Percentiles rank a stretch among this genome's conserved stretches.
Conservation (phyloP, 805 yeast genomes). For the Maudiozyma pseudohumilis region DNA sequence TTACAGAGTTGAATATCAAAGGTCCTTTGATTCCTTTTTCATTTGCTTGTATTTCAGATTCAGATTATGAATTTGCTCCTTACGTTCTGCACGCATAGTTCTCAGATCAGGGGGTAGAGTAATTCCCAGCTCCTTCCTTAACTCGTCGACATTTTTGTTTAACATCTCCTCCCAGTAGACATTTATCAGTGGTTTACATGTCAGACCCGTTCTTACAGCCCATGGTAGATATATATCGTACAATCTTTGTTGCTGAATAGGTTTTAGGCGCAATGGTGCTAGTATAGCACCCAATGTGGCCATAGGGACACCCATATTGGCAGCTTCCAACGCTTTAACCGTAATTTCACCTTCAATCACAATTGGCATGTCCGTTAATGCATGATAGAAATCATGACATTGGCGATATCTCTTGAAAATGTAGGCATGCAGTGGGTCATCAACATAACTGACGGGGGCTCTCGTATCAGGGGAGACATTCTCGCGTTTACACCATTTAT, state of each 20-base stretch:
- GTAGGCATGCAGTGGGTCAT: constrained; percentile 83
- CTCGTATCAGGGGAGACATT: constrained; percentile 92
- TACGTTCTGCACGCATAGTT: constrained; percentile 38
- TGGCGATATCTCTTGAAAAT: constrained; percentile 92
- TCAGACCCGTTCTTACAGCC: constrained; percentile 68
- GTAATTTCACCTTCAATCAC: constrained; percentile 95
- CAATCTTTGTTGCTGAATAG: constrained; percentile 53
- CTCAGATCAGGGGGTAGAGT: constrained; percentile 75
- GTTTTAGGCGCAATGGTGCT: constrained; percentile 71
- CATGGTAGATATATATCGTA: constrained; percentile 72
- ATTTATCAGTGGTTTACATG: constrained; percentile 68
- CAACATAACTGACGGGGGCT: constrained; percentile 76
- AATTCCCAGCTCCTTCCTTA: constrained; percentile 64
- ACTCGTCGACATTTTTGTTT: constrained; percentile 59
- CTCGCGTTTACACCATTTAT: constrained; percentile 73
- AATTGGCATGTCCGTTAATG: constrained; percentile 81
- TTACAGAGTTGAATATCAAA: not conserved
- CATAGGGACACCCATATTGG: constrained; percentile 90
- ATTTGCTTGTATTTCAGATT: constrained; percentile 19
- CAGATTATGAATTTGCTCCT: constrained; percentile 15
- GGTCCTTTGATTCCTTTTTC: not conserved
- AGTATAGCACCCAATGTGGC: constrained; percentile 86
- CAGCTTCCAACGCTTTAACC: constrained; percentile 82
- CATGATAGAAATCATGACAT: constrained; percentile 94
- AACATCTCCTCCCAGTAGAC: constrained; percentile 87